Base-by-base conservation (phyloP, 495 filamentous ascomycete species). In the Podospora comata region DNA sequence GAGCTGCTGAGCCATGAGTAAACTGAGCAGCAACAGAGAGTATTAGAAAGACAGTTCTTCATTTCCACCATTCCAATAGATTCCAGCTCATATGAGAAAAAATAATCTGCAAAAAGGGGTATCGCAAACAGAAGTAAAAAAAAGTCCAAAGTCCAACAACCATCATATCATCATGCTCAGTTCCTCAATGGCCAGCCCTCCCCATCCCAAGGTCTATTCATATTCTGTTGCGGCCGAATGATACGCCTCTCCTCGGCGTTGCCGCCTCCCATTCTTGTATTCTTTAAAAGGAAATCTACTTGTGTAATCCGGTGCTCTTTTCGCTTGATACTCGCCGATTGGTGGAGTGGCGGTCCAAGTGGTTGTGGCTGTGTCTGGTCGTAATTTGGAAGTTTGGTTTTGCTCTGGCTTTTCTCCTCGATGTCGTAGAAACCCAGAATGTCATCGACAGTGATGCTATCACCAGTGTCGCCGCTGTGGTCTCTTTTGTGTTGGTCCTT, bases 371-470 rank as follows among this genome's bases (percentile, higher is more conserved):
- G 39, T 48, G 39, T 48, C 7, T 48, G 7, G 9, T 48, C 39
- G 13, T 48, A 11, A 48, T 11, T 48, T 13, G 9, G 39, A 7
- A 11, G 9, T 48, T 9, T 59, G 32, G 4, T 62, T 34, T 44
- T 53, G 27, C 68, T 73, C 39, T 65, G 66, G 19, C 68, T 73
- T 13, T 75, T 61, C 48, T 73, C 71, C 9, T 67, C 71, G 27
- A 11, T 48, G 39, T 74, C 57, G 34, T 78, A 78, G 0, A 76
- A 66, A 4, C 74, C 76, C 53, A 79, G 9, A 20, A 76, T 78
- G 23, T 77, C 74, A n/a, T 79, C 76, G 19, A 78, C 68, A 34
- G 75, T 79, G 30, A 78, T 74, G 20, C 66, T 72, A 1, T 72
- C 65, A 0, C 32, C 39, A 13, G 39, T 73, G 1, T 71, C 65